Evolutionary conservation across 1,284 basidiomycete species (phyloP).

Genomic region (Irpex rosettiformis): DNA sequence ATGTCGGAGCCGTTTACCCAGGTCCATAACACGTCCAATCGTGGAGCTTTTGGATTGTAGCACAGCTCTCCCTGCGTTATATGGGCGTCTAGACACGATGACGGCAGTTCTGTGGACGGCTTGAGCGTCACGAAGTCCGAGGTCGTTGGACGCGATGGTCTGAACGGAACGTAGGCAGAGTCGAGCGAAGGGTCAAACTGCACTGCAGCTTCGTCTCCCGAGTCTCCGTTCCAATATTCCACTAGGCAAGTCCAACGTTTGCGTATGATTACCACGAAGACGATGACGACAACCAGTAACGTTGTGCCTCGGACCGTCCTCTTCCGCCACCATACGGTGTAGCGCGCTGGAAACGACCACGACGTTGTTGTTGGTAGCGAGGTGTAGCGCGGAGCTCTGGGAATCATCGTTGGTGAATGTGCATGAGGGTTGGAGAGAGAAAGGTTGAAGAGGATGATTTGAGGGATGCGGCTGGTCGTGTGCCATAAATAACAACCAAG

Average conservation of each 20-base stretch:
- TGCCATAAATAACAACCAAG: constrained; percentile 4
- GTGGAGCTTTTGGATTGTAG: constrained; percentile 5
- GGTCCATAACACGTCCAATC: constrained; percentile 14
- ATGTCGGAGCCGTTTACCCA: constrained; percentile 16
- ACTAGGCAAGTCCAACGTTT: constrained; percentile 10
- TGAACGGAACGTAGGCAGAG: constrained; percentile 23
- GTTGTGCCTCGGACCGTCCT: constrained; percentile 20
- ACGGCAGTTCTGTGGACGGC: constrained; percentile 8
- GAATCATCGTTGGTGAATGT: not conserved
- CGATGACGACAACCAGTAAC: constrained; percentile 15
- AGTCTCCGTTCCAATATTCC: constrained; percentile 1
- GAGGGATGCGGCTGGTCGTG: constrained; percentile 5
- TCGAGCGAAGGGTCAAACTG: constrained; percentile 4
- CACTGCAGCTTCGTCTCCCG: constrained; percentile 9
- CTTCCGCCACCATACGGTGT: constrained; percentile 14
- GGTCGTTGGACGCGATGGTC: constrained; percentile 1
- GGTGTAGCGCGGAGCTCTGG: not conserved
- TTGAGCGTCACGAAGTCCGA: constrained; percentile 1
- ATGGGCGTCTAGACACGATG: constrained; percentile 13
- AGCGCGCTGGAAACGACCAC: not conserved
- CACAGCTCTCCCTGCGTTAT: constrained; percentile 10
- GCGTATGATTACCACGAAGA: constrained; percentile 21
- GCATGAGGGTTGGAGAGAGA: constrained; percentile 2
- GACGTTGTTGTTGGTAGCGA: constrained; percentile 3
- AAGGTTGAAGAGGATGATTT: not conserved